Evolutionary conservation across 2,329 filamentous ascomycete genomes (phyloP).

Genomic region (Colletotrichum sp.): DNA sequence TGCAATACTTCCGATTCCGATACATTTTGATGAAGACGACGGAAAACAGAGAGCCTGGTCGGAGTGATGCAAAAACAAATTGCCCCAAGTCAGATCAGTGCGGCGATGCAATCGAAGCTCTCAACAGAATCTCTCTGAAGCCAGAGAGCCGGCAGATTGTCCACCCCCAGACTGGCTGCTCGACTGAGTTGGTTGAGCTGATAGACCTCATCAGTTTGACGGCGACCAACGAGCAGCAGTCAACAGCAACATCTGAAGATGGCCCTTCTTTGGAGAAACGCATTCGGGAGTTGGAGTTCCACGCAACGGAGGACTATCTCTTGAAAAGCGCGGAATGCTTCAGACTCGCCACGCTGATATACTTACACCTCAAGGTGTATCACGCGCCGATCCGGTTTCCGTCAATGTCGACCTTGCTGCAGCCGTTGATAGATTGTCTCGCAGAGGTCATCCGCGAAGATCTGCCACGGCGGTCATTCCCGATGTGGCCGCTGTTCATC

Average conservation of each 20-base stretch:
- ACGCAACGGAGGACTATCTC: background rate
- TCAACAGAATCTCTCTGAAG: background rate
- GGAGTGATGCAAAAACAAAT: background rate
- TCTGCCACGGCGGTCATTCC: background rate
- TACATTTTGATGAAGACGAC: constrained; percentile 1
- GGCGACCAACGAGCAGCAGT: background rate
- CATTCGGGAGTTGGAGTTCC: background rate
- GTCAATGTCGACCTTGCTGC: background rate
- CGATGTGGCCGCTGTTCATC: constrained; percentile 3
- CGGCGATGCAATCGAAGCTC: background rate
- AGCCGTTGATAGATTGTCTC: background rate
- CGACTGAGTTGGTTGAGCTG: background rate
- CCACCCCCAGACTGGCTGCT: background rate
- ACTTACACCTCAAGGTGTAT: background rate
- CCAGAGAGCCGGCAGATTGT: background rate
- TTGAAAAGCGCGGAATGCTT: constrained; percentile 11
- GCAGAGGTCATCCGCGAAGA: background rate
- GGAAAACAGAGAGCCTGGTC: background rate
- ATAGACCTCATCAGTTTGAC: background rate
- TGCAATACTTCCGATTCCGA: constrained; percentile 4
- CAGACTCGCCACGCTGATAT: background rate
- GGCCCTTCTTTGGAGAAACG: background rate
- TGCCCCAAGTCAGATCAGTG: background rate
- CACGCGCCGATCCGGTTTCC: background rate
- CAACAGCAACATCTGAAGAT: background rate